These are phyloP conservation scores for Verticillium nonalfalfae DNA, from an alignment of 2,329 filamentous ascomycete genomes.

Conservation along the genomic window DNA sequence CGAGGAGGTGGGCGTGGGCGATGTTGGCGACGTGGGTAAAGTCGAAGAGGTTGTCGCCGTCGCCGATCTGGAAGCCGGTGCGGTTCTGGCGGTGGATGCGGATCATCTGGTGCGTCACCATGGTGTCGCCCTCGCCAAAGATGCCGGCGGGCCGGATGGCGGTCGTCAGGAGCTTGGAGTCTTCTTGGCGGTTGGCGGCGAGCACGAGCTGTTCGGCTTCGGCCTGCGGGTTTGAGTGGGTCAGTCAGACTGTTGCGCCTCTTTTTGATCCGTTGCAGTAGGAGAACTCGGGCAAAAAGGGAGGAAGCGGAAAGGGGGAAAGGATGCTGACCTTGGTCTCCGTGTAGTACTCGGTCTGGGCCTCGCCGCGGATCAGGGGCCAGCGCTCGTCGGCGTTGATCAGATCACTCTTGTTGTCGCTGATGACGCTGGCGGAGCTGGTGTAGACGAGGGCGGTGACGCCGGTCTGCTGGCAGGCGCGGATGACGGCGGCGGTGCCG, in stretches of 20 bases:
- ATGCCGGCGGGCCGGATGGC: conserved; percentile 83
- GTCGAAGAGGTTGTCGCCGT: conserved; percentile 57
- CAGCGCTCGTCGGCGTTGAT: conserved; percentile 80
- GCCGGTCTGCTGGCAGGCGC: conserved; percentile 61
- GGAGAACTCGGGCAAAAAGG: no score
- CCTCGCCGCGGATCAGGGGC: conserved; percentile 65
- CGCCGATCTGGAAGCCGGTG: conserved; percentile 74
- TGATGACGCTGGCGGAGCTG: conserved; percentile 79
- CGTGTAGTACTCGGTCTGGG: conserved; percentile 78
- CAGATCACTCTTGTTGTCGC: conserved; percentile 74
- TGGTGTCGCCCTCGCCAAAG: conserved; percentile 82
- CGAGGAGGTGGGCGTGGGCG: conserved; percentile 75
- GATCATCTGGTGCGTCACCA: conserved; percentile 67
- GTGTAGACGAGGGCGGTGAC: conserved; percentile 88
- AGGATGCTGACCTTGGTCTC: conserved; percentile 66
- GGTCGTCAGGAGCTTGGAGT: conserved; percentile 65
- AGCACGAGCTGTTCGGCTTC: conserved; percentile 78
- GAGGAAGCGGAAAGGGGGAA: not conserved
- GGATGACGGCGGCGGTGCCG: conserved; percentile 72
- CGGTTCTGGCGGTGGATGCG: conserved; percentile 62
- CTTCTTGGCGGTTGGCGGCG: conserved; percentile 59
- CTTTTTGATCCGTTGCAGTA: no score
- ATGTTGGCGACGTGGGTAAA: conserved; percentile 60
- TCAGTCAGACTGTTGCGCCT: not conserved
- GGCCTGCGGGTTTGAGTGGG: conserved; percentile 39